Base-by-base conservation (phyloP, 2,329 filamentous ascomycete species). In the Fusarium solani-melongenae region DNA sequence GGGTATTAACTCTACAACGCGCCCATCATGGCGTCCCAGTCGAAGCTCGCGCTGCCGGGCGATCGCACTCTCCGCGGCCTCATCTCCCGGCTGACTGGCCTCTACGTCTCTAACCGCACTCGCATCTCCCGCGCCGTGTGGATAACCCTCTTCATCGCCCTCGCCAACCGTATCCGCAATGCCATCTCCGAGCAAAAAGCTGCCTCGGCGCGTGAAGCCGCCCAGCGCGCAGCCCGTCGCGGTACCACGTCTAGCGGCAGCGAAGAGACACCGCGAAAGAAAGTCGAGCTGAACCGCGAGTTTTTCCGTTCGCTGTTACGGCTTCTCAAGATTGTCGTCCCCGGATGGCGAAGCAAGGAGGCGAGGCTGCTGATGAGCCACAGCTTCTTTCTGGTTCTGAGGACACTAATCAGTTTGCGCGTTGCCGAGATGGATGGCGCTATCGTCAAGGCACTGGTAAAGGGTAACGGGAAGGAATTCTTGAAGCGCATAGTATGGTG, bases 381-480 rank as follows among this genome's bases (percentile, higher is more conserved):
- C 82, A 98, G 93, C 79, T 91, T 98, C 77, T 99, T 99, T 81
- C 85, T 99, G 75, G 93, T 99, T 22, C 82, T 98, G 69, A 87
- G 96, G 77, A 98, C 96, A 1, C 85, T 99, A 79, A 95, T 99
- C 77, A 98, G 95, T 83, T 82, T 99, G 77, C 97, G 98, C 82
- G 96, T 99, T 24, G 96, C 96, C 2, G 95, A 98, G 82, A 92
- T 99, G 87, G 96, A 99, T 83, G 96, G 96, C 53, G 92, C 92
- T 69, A 90, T 99, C 69, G 96, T 99, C 67, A 98, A 96, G 84
- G 95, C 91, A 73, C 85, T 99, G 64, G 95, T 99, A 53, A 92
- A 95, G 82, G 96, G 96, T 2, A 96, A 92, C 75, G 96, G 96
- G 17, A 94, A 91, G 82, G 95, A 97, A 74, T 99, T 99, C 76